Evolutionary conservation across 2,329 filamentous ascomycete species (phyloP), one percentile per base, ranked within the genome.

Genomic region (Alternaria triticina): DNA sequence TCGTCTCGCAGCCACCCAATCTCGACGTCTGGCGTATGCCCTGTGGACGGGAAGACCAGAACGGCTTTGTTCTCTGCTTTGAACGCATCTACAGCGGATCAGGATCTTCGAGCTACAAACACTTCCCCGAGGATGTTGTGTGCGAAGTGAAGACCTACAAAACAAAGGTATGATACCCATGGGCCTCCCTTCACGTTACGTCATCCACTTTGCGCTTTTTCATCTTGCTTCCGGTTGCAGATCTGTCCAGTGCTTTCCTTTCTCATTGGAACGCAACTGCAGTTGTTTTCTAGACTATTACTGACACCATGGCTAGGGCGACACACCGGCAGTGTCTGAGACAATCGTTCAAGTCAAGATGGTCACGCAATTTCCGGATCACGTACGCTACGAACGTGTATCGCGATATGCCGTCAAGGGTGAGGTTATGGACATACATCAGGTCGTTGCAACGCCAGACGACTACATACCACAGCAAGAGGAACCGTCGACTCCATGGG

Each of bases 341-440:
- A 71, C 75, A 1, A 61, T 62, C 3, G 27, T 77, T 10, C 60
- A 56, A 1, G 67, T 67, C 11, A 67, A 56, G 9, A 56, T 66
- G 7, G 65, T 58, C 9, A 74, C 68, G 2, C 36, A 36, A 4
- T 80, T 80, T 47, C 73, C 75, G 5, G 61, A 47, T 2, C 45
- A 65, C 12, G 73, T 79, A 11, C 70, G 64, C 6, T 79, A 77
- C 56, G 71, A 80, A 55, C 71, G 72, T 13, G 69, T 55, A 22
- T 71, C 70, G 25, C 77, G 79, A 4, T 75, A 77, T 60, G 66
- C 10, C 10, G 66, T 80, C 46, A 70, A 70, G 22, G 61, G 77
- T 15, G 40, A 58, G 1, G 50, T 70, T 12, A 36, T 17, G 15
- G 15, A 56, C n/a, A 25, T 8, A 28, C 10, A 6, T 28, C 15